Base-by-base conservation (phyloP, 2,329 filamentous ascomycete genomes). In the Apiospora marii region DNA sequence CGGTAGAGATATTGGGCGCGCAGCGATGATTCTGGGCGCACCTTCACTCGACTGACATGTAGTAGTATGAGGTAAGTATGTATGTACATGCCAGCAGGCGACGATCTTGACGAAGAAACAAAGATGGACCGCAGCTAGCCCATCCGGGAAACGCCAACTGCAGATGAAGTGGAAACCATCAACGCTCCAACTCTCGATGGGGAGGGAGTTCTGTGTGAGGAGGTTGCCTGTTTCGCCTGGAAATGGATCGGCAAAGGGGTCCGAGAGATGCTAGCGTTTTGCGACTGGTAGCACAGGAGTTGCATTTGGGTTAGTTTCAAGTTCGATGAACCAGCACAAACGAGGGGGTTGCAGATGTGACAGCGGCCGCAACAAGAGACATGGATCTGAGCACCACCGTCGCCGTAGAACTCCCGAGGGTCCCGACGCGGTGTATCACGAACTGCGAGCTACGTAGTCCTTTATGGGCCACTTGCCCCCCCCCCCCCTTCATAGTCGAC, bases 241-340 rank as follows among this genome's bases (percentile, higher is more conserved):
- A 19, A 14, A n/a, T 37, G 58, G 58, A 64, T 64, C 58, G 19
- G 58, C 58, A 41, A 41, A 34, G 58, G 58, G 58, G 58, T 24
- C 34, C 58, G 58, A 64, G 58, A 41, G 58, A 64, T 64, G 58
- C 58, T 64, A 64, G 58, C 58, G 58, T 64, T 41, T 64, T 41
- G 30, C 58, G 10, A 64, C 58, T 64, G 58, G 58, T 3, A 41
- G 49, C 49, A 13, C 48, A 14, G 19, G 46, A 30, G 24, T 34
- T 19, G 53, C 22, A n/a, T 37, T 64, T 64, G 51, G 51, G 14
- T 41, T 64, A n/a, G 58, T 64, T 64, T 64, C 58, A 64, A 46
- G 44, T 19, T 16, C 30, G 37, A 37, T n/a, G 30, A 61, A 4
- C 16, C 19, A 14, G 24, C 12, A 58, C 12, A 24, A 41, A 64